phyloP scores from a whole-genome alignment of 495 filamentous ascomycete species.

The Penicillium waksmanii region DNA sequence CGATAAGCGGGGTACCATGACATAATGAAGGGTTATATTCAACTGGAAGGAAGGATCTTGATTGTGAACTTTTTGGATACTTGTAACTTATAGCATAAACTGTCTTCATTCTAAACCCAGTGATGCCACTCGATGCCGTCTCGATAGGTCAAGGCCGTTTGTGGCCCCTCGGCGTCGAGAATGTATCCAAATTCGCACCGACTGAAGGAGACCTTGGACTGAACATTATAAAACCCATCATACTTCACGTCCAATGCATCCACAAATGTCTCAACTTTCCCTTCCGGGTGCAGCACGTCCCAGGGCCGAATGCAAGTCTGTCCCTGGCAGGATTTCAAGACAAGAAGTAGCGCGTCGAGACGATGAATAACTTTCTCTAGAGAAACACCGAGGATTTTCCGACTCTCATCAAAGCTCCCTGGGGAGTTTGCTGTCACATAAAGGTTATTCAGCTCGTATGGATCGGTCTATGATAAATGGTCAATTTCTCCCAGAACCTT shows the following conservation, averaged over 20 bases:
- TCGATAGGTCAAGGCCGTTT: slow-evolving; percentile 33
- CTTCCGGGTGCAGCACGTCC: slow-evolving; percentile 53
- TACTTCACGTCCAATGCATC: slow-evolving; percentile 48
- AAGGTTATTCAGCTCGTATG: slow-evolving; percentile 5
- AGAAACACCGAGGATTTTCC: slow-evolving; percentile 15
- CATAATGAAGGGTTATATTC: background rate
- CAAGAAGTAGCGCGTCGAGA: slow-evolving; percentile 58
- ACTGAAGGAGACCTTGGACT: slow-evolving; percentile 53
- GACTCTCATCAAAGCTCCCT: too few relatives aligned
- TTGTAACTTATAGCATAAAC: background rate
- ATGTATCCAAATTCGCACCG: slow-evolving; percentile 64
- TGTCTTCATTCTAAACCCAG: slow-evolving; percentile 23
- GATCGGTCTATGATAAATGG: background rate
- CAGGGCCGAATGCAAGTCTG: slow-evolving; percentile 54
- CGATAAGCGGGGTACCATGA: slow-evolving; percentile 9
- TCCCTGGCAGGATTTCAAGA: slow-evolving; percentile 62
- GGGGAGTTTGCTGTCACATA: background rate
- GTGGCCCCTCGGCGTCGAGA: slow-evolving; percentile 62
- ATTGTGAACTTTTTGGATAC: background rate
- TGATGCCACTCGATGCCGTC: slow-evolving; percentile 38
- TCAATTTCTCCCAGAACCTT: background rate
- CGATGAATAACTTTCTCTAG: slow-evolving; percentile 46
- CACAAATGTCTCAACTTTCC: slow-evolving; percentile 36
- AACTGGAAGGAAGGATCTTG: background rate
- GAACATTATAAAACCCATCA: slow-evolving; percentile 59